Evolutionary conservation across 768 basidiomycete species (phyloP), one percentile per base, ranked within the genome.

Genomic region (Cantharellus anzutake): DNA sequence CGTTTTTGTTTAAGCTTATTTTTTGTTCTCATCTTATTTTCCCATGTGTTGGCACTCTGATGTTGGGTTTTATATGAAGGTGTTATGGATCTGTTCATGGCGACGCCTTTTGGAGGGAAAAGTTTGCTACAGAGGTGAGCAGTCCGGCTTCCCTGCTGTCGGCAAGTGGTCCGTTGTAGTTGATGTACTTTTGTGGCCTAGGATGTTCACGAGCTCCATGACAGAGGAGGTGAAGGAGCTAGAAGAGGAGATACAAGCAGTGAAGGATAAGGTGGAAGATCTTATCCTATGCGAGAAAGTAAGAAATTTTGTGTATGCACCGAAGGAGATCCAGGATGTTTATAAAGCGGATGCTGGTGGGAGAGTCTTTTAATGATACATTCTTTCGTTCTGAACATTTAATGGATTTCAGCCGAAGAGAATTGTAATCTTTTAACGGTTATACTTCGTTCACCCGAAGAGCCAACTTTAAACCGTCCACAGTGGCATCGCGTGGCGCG

Each of bases 191-290:
- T 34, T 56, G 2, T 16, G 5, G 0, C 50, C 5, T 65, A 92
- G 92, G 53, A 96, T 99, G 91, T 99, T 97, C 72, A 91, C 90
- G 0, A 85, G 86, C 64, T 90, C 88, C 0, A 71, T 99, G 56
- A 78, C 80, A 3, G 96, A 97, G 70, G 96, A 98, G 70, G 86
- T 87, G 48, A 83, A 82, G 62, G 76, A 77, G 1, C 72, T 99
- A 38, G 81, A 86, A 70, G 87, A 85, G 57, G 90, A 97, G 64
- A 90, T 97, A 50, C 83, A 84, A 62, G 77, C 81, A 20, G 88
- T 99, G 48, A 81, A 83, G 66, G 82, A 83, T 60, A 94, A 93
- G 70, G 79, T 99, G 40, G 88, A 90, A 59, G 90, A 96, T 67
- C 82, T 84, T 1, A 70, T 84, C 20, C 75, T 98, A 65, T 92